Evolutionary conservation across 2,329 filamentous ascomycete genomes (phyloP).

Genomic region (Coleophoma cylindrospora): DNA sequence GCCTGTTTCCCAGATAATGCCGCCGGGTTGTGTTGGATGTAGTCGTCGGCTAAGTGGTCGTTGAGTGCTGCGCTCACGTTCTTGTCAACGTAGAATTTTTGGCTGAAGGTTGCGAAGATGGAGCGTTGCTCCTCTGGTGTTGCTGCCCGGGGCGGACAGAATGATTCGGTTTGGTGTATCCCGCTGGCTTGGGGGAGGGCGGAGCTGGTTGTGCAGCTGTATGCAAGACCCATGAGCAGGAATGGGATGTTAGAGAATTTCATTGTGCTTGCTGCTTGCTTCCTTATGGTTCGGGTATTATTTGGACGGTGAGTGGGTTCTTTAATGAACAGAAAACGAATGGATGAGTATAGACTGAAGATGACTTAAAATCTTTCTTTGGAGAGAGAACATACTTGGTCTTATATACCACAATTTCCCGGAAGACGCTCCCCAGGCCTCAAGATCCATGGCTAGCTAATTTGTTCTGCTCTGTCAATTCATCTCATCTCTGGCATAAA

Average conservation of each 20-base stretch:
- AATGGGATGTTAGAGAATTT: background rate
- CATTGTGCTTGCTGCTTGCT: background rate
- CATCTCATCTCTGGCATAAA: too few relatives aligned
- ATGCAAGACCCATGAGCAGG: background rate
- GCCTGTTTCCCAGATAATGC: slow-evolving; percentile 7
- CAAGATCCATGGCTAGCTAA: too few relatives aligned
- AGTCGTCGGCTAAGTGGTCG: slow-evolving; percentile 9
- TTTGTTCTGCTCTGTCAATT: too few relatives aligned
- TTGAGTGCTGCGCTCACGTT: slow-evolving; percentile 9
- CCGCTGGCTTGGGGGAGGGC: background rate
- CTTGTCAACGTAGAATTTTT: slow-evolving; percentile 11
- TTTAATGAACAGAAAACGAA: too few relatives aligned
- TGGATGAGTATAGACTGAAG: too few relatives aligned
- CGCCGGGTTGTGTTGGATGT: slow-evolving; percentile 16
- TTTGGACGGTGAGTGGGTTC: too few relatives aligned
- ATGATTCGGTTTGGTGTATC: too few relatives aligned
- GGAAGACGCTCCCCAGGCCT: too few relatives aligned
- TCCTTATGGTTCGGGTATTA: background rate
- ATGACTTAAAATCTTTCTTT: too few relatives aligned
- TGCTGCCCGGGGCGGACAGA: slow-evolving; percentile 10
- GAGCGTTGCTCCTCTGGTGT: slow-evolving; percentile 4
- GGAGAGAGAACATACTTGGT: too few relatives aligned
- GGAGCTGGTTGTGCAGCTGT: background rate
- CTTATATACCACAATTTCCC: too few relatives aligned
- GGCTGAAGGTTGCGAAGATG: slow-evolving; percentile 13